These are phyloP conservation scores for Trichophaea hybrida DNA, from an alignment of 2,329 filamentous ascomycete species.

Conservation along the genomic window DNA sequence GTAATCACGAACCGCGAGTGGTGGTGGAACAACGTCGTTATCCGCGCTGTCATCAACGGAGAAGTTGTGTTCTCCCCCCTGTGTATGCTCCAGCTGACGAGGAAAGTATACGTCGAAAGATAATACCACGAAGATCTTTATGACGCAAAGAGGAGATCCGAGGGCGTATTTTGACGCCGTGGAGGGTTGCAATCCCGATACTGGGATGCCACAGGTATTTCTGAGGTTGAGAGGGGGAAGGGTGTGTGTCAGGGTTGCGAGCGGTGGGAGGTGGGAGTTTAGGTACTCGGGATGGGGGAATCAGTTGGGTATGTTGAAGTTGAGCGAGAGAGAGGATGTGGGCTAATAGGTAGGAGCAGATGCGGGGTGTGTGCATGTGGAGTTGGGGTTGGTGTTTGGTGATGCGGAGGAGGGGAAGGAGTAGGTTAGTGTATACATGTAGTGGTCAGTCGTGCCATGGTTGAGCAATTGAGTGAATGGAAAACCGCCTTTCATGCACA, in stretches of 20 bases:
- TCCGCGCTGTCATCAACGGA: slow-evolving; percentile 35
- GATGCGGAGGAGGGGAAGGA: too few relatives aligned
- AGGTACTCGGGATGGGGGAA: slow-evolving; percentile 27
- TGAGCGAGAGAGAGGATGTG: background rate
- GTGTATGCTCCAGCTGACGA: background rate
- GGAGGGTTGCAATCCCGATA: slow-evolving; percentile 35
- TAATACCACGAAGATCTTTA: slow-evolving; percentile 38
- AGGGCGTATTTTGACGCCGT: slow-evolving; percentile 33
- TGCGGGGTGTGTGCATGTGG: background rate
- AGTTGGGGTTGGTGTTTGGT: background rate
- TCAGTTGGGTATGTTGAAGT: background rate
- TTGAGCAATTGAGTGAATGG: too few relatives aligned
- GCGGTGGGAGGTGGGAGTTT: slow-evolving; percentile 33
- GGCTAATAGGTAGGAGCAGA: background rate
- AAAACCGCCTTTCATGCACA: too few relatives aligned
- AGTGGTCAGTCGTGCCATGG: too few relatives aligned
- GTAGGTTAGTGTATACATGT: too few relatives aligned
- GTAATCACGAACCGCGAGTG: slow-evolving; percentile 1
- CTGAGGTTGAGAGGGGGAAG: slow-evolving; percentile 32
- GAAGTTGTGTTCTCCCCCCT: slow-evolving; percentile 30
- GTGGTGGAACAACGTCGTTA: slow-evolving; percentile 27
- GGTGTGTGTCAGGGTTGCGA: slow-evolving; percentile 33
- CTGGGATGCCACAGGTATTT: slow-evolving; percentile 32
- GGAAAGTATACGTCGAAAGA: slow-evolving; percentile 33
- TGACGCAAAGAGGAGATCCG: slow-evolving; percentile 35